Evolutionary conservation across 192 early-diverging fungal genomes (phyloP).

Genomic region (Backusella circina): DNA sequence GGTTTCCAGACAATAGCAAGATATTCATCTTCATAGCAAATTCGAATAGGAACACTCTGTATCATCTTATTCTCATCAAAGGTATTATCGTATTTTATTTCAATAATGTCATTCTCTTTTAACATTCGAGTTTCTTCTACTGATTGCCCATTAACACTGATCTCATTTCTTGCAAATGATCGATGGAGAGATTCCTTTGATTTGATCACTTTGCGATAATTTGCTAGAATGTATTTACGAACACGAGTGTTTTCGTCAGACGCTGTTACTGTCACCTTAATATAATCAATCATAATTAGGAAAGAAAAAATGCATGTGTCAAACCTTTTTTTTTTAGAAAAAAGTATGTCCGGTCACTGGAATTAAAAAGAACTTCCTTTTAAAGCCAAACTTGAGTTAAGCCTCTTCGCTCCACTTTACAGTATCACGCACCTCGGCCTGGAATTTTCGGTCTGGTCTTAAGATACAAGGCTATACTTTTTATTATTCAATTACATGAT

Average conservation of each 20-base stretch:
- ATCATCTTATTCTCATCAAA: slow-evolving; percentile 41
- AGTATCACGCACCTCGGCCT: too few relatives aligned
- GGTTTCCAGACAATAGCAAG: slow-evolving; percentile 55
- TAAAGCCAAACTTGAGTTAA: neutral
- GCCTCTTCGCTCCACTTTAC: too few relatives aligned
- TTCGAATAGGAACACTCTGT: slow-evolving; percentile 39
- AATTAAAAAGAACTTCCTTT: neutral
- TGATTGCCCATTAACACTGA: slow-evolving; percentile 51
- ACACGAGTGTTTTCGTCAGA: neutral
- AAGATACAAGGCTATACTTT: too few relatives aligned
- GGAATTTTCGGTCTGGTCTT: too few relatives aligned
- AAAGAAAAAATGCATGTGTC: neutral
- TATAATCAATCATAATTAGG: neutral
- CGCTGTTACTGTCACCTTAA: neutral
- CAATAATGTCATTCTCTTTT: slow-evolving; percentile 42
- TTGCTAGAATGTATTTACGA: neutral
- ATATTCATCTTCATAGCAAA: slow-evolving; percentile 50
- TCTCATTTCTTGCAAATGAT: slow-evolving; percentile 30
- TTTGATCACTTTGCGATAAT: slow-evolving; percentile 7
- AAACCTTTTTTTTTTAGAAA: neutral
- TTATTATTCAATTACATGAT: too few relatives aligned
- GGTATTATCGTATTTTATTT: slow-evolving; percentile 38
- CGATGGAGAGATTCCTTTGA: slow-evolving; percentile 19
- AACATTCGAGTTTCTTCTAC: slow-evolving; percentile 49
- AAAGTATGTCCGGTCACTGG: neutral